phyloP scores from a whole-genome alignment of 306 rosid species.

The Corylus avellana region DNA sequence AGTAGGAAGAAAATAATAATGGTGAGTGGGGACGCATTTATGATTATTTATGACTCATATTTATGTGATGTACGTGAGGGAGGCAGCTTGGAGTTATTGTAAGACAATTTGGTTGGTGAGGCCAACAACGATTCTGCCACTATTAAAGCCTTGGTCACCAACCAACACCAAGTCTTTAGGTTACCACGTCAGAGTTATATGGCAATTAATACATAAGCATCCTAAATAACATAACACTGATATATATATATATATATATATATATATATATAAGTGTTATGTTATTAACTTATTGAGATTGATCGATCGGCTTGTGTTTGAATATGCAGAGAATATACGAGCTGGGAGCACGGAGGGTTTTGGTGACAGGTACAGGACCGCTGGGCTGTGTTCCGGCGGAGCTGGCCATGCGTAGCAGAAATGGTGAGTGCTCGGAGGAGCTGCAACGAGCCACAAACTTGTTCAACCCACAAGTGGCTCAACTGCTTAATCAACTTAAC shows the following conservation, averaged over 20 bases:
- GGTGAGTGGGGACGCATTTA: not conserved
- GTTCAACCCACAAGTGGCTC: constrained; percentile 66
- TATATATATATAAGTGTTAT: too few species aligned
- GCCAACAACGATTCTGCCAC: not conserved
- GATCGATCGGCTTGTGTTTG: not conserved
- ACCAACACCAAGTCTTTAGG: too few species aligned
- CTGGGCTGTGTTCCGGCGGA: constrained; percentile 91
- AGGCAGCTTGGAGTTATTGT: not conserved
- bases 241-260: too few species aligned
- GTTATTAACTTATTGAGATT: too few species aligned
- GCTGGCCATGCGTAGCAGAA: constrained; percentile 50
- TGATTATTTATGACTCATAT: not conserved
- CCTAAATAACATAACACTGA: too few species aligned
- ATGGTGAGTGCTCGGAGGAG: constrained; percentile 56
- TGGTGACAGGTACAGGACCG: constrained; percentile 91
- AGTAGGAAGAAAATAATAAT: not conserved
- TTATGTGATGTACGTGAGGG: too few species aligned
- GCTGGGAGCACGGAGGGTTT: constrained; percentile 69
- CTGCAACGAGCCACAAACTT: constrained; percentile 57
- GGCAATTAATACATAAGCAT: too few species aligned
- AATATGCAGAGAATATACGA: constrained; percentile 60
- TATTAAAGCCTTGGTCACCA: not conserved
- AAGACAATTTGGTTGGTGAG: not conserved
- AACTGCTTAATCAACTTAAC: constrained; percentile 50
- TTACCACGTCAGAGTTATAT: too few species aligned